These are phyloP conservation scores for Grammothele lineata DNA, from an alignment of 768 basidiomycete genomes.

Conservation along the genomic window DNA sequence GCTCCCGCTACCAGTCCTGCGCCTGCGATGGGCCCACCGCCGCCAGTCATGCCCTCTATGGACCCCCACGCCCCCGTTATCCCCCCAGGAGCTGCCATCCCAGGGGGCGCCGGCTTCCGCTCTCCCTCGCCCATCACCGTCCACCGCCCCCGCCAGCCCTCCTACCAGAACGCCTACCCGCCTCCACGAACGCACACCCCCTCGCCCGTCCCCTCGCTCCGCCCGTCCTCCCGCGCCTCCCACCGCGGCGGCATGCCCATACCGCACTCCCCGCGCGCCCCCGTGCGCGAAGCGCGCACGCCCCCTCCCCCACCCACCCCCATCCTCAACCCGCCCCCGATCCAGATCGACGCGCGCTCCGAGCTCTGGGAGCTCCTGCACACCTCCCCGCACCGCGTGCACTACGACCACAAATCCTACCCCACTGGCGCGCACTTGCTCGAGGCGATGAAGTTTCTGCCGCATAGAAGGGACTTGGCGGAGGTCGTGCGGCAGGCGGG, in stretches of 20 bases:
- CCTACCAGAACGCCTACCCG: slow-evolving; percentile 1
- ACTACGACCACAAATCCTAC: slow-evolving; percentile 51
- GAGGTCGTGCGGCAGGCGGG: slow-evolving; percentile 48
- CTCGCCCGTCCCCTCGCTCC: background rate
- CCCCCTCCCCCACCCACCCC: background rate
- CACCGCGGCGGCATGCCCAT: slow-evolving; percentile 10
- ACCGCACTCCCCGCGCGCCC: slow-evolving; percentile 8
- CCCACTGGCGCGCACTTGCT: slow-evolving; percentile 73
- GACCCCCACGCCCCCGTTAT: background rate
- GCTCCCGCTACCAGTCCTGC: no score
- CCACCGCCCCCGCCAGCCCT: background rate
- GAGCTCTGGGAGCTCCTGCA: slow-evolving; percentile 53
- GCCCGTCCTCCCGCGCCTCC: slow-evolving; percentile 8
- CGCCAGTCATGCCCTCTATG: slow-evolving; percentile 7
- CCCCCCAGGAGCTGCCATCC: background rate
- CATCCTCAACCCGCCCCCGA: slow-evolving; percentile 37
- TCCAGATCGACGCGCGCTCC: slow-evolving; percentile 15
- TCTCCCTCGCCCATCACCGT: background rate
- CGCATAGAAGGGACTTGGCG: slow-evolving; percentile 44
- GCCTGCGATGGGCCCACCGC: background rate
- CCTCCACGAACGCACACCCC: slow-evolving; percentile 3
- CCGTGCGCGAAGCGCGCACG: no score
- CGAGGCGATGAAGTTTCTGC: slow-evolving; percentile 69
- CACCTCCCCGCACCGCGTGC: slow-evolving; percentile 59
- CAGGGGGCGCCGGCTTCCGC: background rate